Base-by-base conservation (phyloP, 306 rosid genomes). In the Rosa lucieae region DNA sequence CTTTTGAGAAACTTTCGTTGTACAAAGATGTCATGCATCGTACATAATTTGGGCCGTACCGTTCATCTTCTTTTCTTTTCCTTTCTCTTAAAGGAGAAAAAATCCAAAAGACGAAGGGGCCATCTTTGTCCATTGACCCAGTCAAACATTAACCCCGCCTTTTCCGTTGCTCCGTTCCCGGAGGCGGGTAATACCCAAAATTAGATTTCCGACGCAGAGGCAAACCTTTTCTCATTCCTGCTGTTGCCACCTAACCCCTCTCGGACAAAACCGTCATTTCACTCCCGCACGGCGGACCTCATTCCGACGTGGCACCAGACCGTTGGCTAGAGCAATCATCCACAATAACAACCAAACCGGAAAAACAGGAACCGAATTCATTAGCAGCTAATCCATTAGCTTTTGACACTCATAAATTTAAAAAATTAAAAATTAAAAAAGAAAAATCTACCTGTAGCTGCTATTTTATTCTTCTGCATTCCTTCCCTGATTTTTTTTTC, bases 111-210 rank as follows among this genome's bases (percentile, higher is more conserved):
- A 49, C 2, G 35, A 37, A 26, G 20, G 42, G n/a, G 44, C 23
- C 61, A 72, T 6, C 59, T n/a, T 32, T 62, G 70, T 11, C 37
- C 21, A 13, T n/a, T 67, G 89, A 88, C 90, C 82, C 73, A 78
- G 74, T 88, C 91, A 88, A 74, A 78, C 32, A 10, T 47, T 8
- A 61, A 48, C 48, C 68, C 46, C 12, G 21, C 42, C 58, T 74
- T 71, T 13, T 6, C 44, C 1, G 51, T 58, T 55, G 17, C 55
- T 56, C 47, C 58, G 21, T 13, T 81, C 75, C 59, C 71, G 23
- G 35, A 53, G 1, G 21, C 51, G 10, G 8, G 59, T 29, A 47
- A 23, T 26, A 10, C 70, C 74, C 51, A 63, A 29, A 63, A 5
- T 21, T 29, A 63, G 42, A 32, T 63, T 26, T 15, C n/a, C 43